phyloP scores from a whole-genome alignment of 116 monocot species.

The Papilionanthe hybrid region DNA sequence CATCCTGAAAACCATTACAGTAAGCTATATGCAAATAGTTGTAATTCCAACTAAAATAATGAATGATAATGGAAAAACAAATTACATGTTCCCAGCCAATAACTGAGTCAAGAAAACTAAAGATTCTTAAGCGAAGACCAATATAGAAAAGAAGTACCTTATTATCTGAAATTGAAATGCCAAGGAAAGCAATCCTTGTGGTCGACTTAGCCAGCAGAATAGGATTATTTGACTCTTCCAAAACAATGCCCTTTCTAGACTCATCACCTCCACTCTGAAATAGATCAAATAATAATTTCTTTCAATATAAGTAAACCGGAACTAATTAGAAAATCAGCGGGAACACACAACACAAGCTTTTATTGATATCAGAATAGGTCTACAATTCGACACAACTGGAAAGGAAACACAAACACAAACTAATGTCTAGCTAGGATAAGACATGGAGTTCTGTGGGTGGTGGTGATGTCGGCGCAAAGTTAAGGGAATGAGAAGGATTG shows the following conservation, averaged over 20 bases:
- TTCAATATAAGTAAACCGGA: neutral
- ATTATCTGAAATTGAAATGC: conserved; percentile 30
- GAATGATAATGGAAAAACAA: neutral
- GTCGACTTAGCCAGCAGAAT: conserved; percentile 31
- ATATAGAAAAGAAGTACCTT: conserved; percentile 30
- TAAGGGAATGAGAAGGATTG: too few relatives aligned
- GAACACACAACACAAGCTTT: too few relatives aligned
- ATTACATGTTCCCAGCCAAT: neutral
- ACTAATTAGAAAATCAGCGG: too few relatives aligned
- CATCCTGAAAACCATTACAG: conserved; percentile 34
- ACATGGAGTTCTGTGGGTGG: too few relatives aligned
- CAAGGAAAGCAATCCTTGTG: conserved; percentile 78
- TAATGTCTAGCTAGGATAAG: too few relatives aligned
- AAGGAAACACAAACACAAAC: too few relatives aligned
- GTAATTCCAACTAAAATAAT: neutral
- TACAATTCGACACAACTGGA: too few relatives aligned
- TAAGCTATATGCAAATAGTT: neutral
- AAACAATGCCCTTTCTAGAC: conserved; percentile 11
- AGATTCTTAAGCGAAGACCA: neutral
- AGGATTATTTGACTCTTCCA: conserved; percentile 23
- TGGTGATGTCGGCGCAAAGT: too few relatives aligned
- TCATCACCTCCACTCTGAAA: conserved; percentile 36
- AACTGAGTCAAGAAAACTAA: neutral
- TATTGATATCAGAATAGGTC: too few relatives aligned
- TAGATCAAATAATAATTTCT: conserved; percentile 13